Conservation (phyloP, 106 monocot genomes). For the Dendrobium nobile region DNA sequence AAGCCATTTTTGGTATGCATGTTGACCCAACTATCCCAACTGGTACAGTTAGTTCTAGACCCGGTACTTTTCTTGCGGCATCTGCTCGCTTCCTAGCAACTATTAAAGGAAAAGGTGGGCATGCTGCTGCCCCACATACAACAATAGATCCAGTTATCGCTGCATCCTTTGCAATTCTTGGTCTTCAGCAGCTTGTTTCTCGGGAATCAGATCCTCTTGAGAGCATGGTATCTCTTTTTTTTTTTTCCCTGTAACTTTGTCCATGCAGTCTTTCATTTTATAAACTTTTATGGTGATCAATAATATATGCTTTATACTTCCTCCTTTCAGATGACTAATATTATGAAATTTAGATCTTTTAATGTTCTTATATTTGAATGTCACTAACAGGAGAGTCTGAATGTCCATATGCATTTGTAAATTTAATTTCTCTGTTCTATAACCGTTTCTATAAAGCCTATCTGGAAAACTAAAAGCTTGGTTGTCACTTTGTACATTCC, state of each 20-base stretch:
- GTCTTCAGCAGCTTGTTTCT: slow-evolving; percentile 38
- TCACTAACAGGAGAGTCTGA: neutral
- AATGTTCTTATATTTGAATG: neutral
- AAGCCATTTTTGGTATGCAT: slow-evolving; percentile 54
- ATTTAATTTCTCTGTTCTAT: neutral
- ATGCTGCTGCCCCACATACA: slow-evolving; percentile 32
- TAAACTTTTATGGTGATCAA: too few relatives aligned
- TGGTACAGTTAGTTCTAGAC: slow-evolving; percentile 39
- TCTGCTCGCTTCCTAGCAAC: slow-evolving; percentile 33
- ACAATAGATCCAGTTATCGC: slow-evolving; percentile 32
- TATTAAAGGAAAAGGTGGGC: slow-evolving; percentile 44
- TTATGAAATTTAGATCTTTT: neutral
- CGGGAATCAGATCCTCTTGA: slow-evolving; percentile 46
- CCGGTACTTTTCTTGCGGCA: slow-evolving; percentile 44
- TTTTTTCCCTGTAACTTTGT: neutral
- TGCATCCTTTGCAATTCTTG: slow-evolving; percentile 25
- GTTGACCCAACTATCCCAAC: slow-evolving; percentile 32
- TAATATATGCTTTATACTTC: too few relatives aligned
- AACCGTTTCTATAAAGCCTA: neutral
- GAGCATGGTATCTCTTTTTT: slow-evolving; percentile 21
- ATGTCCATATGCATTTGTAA: neutral
- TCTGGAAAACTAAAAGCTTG: neutral
- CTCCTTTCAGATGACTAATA: neutral
- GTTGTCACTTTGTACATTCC: neutral
- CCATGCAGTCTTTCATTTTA: neutral